Base-by-base conservation (phyloP, 805 yeast genomes). In the Debaryomyces maramus region DNA sequence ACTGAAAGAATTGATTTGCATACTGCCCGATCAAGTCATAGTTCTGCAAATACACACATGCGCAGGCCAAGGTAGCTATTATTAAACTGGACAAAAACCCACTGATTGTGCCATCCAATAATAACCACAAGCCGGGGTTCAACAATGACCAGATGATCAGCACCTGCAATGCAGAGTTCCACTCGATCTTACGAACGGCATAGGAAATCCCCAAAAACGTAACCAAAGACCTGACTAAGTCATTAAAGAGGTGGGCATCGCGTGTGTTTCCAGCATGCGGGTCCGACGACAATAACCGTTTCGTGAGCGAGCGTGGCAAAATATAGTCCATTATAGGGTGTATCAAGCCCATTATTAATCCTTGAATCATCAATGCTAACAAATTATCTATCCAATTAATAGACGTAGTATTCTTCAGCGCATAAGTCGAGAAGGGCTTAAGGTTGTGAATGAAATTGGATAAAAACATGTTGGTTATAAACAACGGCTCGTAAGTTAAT, bases 201-300 rank as follows among this genome's bases (percentile, higher is more conserved):
- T 80, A 85, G 4, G 81, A 73, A 24, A 85, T 75, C 3, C 95
- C 95, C 31, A 85, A 62, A 50, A 84, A 73, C 3, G 88, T 83
- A 40, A 83, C 76, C 33, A 70, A 60, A 15, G 80, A 61, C 23
- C 76, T 52, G 15, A 70, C 38, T 8, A 63, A 52, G 45, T 70
- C 75, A 47, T 61, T 68, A 36, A 61, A 43, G 33, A 68, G 45
- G 39, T 59, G 63, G 20, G 61, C 49, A 33, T 61, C 51, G 10
- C 50, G 46, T 9, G 46, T 36, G 29, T 52, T 47, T 22, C 52
- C 46, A 9, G 68, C 67, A 38, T 61, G 51, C 3, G 74, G 74
- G 45, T 67, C 67, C 5, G 72, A 67, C 13, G 68, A 55, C 40
- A 70, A 56, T 28, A 70, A 47, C 22, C 75, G 48, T 32, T 48